A percentile compares a stretch with the other conserved stretches of the same genome.
phyloP scores from a whole-genome alignment of 2,329 filamentous ascomycete genomes.

The Trichoderma sp. region DNA sequence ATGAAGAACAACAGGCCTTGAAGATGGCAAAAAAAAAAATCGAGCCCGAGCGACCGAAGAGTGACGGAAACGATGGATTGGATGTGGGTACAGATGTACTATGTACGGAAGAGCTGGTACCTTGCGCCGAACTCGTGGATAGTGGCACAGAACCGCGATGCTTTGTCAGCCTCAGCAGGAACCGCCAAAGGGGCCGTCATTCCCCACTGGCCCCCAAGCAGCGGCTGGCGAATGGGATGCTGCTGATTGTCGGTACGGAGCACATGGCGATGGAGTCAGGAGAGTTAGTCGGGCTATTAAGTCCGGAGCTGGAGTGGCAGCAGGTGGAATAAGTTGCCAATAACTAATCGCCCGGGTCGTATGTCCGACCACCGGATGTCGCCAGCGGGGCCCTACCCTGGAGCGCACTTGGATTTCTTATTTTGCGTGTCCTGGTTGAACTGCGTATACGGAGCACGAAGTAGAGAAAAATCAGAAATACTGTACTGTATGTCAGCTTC shows the following conservation, averaged over 20 bases:
- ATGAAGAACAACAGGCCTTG: too few species aligned
- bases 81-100: neutral
- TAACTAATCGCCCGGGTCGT: neutral
- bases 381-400: neutral
- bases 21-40: neutral
- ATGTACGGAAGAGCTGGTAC: neutral
- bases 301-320: neutral
- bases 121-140: neutral
- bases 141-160: neutral
- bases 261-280: neutral
- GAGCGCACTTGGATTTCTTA: neutral
- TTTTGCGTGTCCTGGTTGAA: neutral
- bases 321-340: neutral
- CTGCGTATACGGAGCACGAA: too few species aligned
- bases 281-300: neutral
- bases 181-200: constrained; percentile 5
- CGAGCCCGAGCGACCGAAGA: constrained; percentile 12
- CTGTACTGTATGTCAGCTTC: neutral
- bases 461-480: too few species aligned
- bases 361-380: neutral
- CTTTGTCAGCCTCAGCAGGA: constrained; percentile 14
- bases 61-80: constrained; percentile 14
- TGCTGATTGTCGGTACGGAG: neutral
- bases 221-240: constrained; percentile 9
- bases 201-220: neutral